Evolutionary conservation across 1,284 basidiomycete genomes (phyloP).

Genomic region (Cutaneotrichosporon curvatum): DNA sequence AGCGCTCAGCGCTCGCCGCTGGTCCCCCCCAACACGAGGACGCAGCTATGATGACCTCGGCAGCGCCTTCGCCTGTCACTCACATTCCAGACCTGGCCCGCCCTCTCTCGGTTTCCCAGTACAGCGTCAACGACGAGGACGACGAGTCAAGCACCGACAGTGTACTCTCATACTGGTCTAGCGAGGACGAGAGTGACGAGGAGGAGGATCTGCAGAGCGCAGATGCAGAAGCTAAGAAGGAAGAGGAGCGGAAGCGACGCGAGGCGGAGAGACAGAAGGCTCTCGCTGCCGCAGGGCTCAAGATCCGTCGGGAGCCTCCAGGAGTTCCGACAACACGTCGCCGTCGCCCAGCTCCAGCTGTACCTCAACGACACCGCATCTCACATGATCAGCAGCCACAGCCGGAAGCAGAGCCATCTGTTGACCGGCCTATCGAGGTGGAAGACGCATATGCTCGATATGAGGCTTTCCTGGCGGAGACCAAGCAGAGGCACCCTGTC

Average conservation of each 20-base stretch:
- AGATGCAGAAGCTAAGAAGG: constrained; percentile 44
- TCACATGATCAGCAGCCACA: background rate
- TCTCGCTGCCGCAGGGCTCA: constrained; percentile 77
- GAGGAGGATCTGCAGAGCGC: constrained; percentile 20
- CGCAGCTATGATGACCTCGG: too few relatives aligned
- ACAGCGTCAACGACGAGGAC: constrained; percentile 20
- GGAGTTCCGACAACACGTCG: constrained; percentile 29
- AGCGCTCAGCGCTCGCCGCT: too few relatives aligned
- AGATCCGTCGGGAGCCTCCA: constrained; percentile 51
- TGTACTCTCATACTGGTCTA: constrained; percentile 38
- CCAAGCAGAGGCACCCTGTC: constrained; percentile 2
- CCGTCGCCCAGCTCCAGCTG: constrained; percentile 7
- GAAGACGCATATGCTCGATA: constrained; percentile 89
- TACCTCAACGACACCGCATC: background rate
- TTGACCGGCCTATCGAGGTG: constrained; percentile 42
- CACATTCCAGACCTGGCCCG: too few relatives aligned
- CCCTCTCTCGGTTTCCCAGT: constrained; percentile 1
- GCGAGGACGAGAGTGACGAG: constrained; percentile 38
- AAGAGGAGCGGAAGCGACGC: constrained; percentile 57
- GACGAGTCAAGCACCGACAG: constrained; percentile 31
- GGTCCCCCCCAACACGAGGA: too few relatives aligned
- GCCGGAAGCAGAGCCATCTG: background rate
- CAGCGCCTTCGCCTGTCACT: too few relatives aligned
- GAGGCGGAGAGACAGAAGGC: constrained; percentile 72
- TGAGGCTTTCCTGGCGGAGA: constrained; percentile 61